Percentiles rank a stretch among this genome's conserved stretches.
phyloP scores from a whole-genome alignment of 2,329 filamentous ascomycete genomes.

The Thielaviopsis ethacetica region DNA sequence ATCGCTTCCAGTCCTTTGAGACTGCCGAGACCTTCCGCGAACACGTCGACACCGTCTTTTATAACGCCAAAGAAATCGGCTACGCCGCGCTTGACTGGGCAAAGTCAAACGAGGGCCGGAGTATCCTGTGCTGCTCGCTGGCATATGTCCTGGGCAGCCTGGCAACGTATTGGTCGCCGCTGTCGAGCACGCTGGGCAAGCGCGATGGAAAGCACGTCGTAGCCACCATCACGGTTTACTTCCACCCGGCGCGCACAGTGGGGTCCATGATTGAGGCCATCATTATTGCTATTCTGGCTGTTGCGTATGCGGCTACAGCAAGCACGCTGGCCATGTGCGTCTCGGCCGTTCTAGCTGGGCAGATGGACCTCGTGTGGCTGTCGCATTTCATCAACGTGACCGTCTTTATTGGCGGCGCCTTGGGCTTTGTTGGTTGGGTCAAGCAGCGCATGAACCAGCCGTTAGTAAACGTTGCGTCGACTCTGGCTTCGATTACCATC shows the following conservation, averaged over 20 bases:
- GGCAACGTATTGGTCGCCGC: conserved; percentile 62
- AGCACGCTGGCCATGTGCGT: conserved; percentile 79
- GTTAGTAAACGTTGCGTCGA: conserved; percentile 70
- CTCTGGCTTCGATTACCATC: conserved; percentile 70
- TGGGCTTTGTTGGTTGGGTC: conserved; percentile 78
- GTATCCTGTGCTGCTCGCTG: conserved; percentile 77
- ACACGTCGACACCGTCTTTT: conserved; percentile 19
- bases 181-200: conserved; percentile 59
- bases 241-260: conserved; percentile 71
- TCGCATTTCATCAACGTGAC: conserved; percentile 68
- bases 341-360: conserved; percentile 58
- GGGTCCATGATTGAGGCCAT: conserved; percentile 84
- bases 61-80: conserved; percentile 24
- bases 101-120: conserved; percentile 56
- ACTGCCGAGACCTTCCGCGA: conserved; percentile 22
- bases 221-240: conserved; percentile 86
- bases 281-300: conserved; percentile 58
- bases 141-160: conserved; percentile 78
- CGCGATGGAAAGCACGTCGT: conserved; percentile 90
- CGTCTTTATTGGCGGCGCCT: conserved; percentile 68
- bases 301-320: conserved; percentile 53
- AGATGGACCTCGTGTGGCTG: conserved; percentile 47
- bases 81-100: conserved; percentile 40
- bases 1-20: conserved; percentile 21
- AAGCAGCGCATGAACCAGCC: conserved; percentile 67